These are phyloP conservation scores for Blastocystis sp. DNA, from an alignment of 352 stramenopile species.

Conservation along the genomic window DNA sequence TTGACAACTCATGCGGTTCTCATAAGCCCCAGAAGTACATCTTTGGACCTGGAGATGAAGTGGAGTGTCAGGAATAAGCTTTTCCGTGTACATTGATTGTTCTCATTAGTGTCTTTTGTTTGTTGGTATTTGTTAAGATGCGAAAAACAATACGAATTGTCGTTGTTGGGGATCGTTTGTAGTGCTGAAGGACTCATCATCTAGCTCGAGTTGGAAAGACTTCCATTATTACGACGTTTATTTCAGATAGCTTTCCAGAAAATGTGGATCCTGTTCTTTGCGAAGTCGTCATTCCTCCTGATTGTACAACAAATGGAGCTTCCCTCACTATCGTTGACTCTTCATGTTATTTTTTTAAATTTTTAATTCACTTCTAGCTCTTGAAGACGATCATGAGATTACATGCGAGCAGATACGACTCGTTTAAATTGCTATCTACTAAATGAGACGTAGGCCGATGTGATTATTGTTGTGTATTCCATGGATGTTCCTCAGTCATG, in stretches of 20 bases:
- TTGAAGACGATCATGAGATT: slow-evolving; percentile 50
- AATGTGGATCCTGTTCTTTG: slow-evolving; percentile 61
- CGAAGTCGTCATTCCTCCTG: slow-evolving; percentile 54
- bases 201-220: slow-evolving; percentile 47
- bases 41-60: slow-evolving; percentile 60
- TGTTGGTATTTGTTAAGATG: slow-evolving; percentile 47
- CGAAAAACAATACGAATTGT: slow-evolving; percentile 40
- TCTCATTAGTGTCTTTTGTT: background rate
- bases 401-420: slow-evolving; percentile 61
- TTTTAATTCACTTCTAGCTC: background rate
- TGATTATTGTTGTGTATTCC: slow-evolving; percentile 49
- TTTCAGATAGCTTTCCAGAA: slow-evolving; percentile 26
- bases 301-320: slow-evolving; percentile 8
- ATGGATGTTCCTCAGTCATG: background rate
- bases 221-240: slow-evolving; percentile 34
- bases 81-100: background rate
- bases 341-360: background rate
- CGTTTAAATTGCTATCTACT: background rate
- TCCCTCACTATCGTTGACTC: slow-evolving; percentile 48
- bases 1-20: slow-evolving; percentile 21
- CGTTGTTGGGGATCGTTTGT: slow-evolving; percentile 21
- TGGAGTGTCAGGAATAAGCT: slow-evolving; percentile 34
- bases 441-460: background rate
- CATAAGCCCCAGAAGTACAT: slow-evolving; percentile 64
- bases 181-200: background rate